Percentiles rank a stretch among this genome's conserved stretches.
Conservation (phyloP, 768 basidiomycete species). For the Lactifluus piperatus region DNA sequence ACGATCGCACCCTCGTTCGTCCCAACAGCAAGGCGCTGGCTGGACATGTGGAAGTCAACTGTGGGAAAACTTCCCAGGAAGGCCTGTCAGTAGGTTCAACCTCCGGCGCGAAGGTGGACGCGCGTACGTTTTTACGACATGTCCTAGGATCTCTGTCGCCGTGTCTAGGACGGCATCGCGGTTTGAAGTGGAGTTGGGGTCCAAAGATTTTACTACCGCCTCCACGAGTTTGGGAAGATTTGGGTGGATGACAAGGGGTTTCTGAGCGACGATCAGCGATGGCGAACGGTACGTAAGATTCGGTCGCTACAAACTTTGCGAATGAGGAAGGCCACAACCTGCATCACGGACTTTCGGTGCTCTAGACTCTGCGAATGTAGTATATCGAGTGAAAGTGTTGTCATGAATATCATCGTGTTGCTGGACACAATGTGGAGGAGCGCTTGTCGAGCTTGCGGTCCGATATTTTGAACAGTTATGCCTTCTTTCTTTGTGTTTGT, state of each 20-base stretch:
- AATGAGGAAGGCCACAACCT: slow-evolving; percentile 87
- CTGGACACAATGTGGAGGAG: slow-evolving; percentile 76
- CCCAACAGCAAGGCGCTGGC: slow-evolving; percentile 87
- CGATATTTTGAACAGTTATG: slow-evolving; percentile 57
- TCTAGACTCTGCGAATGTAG: slow-evolving; percentile 64
- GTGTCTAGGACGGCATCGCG: slow-evolving; percentile 83
- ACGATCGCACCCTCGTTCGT: slow-evolving; percentile 90
- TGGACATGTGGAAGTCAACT: slow-evolving; percentile 85
- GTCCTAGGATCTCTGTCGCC: slow-evolving; percentile 89
- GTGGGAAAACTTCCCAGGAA: slow-evolving; percentile 61
- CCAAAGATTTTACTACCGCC: slow-evolving; percentile 92
- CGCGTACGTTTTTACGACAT: slow-evolving; percentile 86
- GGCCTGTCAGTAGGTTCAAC: not conserved
- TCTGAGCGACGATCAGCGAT: slow-evolving; percentile 34
- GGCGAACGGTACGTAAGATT: not conserved
- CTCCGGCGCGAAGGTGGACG: slow-evolving; percentile 21
- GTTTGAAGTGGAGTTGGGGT: slow-evolving; percentile 72
- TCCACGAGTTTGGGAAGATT: slow-evolving; percentile 83
- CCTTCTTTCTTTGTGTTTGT: slow-evolving; percentile 65
- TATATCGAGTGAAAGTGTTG: slow-evolving; percentile 85
- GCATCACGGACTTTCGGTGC: slow-evolving; percentile 82
- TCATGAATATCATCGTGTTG: slow-evolving; percentile 89
- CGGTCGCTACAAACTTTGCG: slow-evolving; percentile 50
- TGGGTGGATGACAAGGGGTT: slow-evolving; percentile 76
- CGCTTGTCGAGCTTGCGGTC: slow-evolving; percentile 72